Percentiles rank a stretch among this genome's conserved stretches.
phyloP scores from a whole-genome alignment of 345 rosid species.

The Populus simonii region DNA sequence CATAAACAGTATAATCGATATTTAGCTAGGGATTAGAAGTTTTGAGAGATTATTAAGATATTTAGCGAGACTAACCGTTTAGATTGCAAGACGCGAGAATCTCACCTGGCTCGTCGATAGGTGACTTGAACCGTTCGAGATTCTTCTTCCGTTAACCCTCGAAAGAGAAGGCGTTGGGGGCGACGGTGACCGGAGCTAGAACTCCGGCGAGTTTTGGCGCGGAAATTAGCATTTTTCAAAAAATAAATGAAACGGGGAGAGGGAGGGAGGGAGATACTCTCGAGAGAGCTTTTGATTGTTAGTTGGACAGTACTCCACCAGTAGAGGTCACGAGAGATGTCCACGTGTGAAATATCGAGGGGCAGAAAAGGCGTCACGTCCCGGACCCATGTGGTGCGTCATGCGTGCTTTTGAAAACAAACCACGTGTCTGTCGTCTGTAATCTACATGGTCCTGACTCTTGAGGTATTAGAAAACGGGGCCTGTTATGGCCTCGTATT shows the following conservation, averaged over 20 bases:
- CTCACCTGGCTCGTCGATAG: constrained; percentile 72
- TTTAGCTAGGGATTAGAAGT: background rate
- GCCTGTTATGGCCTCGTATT: background rate
- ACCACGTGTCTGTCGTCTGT: too few relatives aligned
- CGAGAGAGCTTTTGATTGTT: background rate
- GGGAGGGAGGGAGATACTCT: too few relatives aligned
- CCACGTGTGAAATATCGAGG: background rate
- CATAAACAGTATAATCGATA: background rate
- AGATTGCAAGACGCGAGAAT: constrained; percentile 67
- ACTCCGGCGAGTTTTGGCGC: constrained; percentile 65
- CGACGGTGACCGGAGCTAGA: constrained; percentile 57
- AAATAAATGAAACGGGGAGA: too few relatives aligned
- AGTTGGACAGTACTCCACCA: background rate
- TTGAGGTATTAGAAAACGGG: too few relatives aligned
- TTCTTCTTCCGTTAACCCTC: constrained; percentile 58
- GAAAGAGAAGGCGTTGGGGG: constrained; percentile 73
- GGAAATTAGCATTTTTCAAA: constrained; percentile 34
- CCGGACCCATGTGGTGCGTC: too few relatives aligned
- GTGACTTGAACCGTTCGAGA: constrained; percentile 54
- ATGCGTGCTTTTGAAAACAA: too few relatives aligned
- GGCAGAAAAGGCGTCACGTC: too few relatives aligned
- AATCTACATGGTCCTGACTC: too few relatives aligned
- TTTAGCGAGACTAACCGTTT: constrained; percentile 22
- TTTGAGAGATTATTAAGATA: background rate
- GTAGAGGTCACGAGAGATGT: background rate